Base-by-base conservation (phyloP, 2,329 filamentous ascomycete species). In the Botryotinia calthae region DNA sequence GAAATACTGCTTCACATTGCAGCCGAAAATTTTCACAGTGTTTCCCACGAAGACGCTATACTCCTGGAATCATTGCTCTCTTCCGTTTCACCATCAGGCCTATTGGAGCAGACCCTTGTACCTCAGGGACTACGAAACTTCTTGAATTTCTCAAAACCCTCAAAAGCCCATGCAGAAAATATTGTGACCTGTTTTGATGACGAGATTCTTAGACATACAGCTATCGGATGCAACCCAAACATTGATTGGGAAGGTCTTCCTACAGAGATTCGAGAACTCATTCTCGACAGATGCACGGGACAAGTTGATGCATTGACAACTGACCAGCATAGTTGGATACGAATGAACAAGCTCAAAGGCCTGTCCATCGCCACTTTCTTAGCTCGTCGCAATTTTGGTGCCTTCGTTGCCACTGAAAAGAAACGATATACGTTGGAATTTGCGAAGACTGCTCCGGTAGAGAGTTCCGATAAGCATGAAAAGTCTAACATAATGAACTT, bases 231-330 rank as follows among this genome's bases (percentile, higher is more conserved):
- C 44, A 82, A 87, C 58, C 82, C 82, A 71, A 85, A 88, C 70
- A 82, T 82, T 16, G 81, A 86, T 44, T 88, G 86, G 86, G 86
- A 88, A 54, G 79, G 77, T 37, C 78, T 88, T 18, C 85, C 86
- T 4, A 77, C 82, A 25, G 80, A 83, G 12, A 82, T 87, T 71
- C 82, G 86, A 62, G 79, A 80, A n/a, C 77, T 84, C 10, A 80
- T 87, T 31, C 78, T 87, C 4, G 79, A 81, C 65, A 82, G 85
- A 72, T 86, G 84, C 73, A 77, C 84, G 31, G 85, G 85, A 10
- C 80, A 82, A 42, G 79, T 76, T 46, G 74, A 74, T 58, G 28
- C 70, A 37, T 66, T 78, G n/a, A 77, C 76, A 46, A 71, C 61
- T n/a, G 73, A 72, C 40, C 76, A 78, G 63, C 68, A 75, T 20